Evolutionary conservation across 2,329 filamentous ascomycete genomes (phyloP), one percentile per base, ranked within the genome.

Genomic region (Trichoderma sp.): DNA sequence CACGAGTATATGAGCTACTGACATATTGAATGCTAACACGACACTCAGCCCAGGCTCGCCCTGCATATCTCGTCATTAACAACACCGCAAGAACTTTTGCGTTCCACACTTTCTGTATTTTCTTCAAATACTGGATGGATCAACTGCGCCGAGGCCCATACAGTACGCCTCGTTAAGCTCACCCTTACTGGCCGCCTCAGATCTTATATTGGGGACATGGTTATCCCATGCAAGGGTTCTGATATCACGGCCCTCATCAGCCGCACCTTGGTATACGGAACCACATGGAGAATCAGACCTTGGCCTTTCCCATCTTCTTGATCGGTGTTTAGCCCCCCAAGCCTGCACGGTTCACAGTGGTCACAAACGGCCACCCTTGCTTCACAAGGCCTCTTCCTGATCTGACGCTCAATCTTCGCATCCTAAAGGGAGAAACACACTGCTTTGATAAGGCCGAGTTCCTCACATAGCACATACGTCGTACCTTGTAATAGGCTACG

Each of bases 401-500:
- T 52, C 39, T 61, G 47, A 61, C 47, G 34, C 34, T 41, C 47
- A 21, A 61, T 30, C 15, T 52, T 30, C 21, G 43, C 47, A 51
- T 12, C 47, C 39, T 30, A 44, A 47, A 28, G 24, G 48, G 58
- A 19, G 19, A 26, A 44, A 41, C 21, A 30, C 28, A 30, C 21
- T 4, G 39, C 30, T 26, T 41, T 39, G 17, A 43, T 43, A 14
- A 15, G 19, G n/a, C 34, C 34, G 34, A 52, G 7, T 14, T 3
- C 14, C 17, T 7, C 17, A n/a, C 30, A 52, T 26, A 51, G 5
- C 48, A 28, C 45, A 41, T 24, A 26, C 21, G 10, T 39, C 34
- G 41, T 61, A 43, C 47, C n/a, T 51, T 28, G 45, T 24, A 63
- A 41, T 47, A 63, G 50, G 50, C 59, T 55, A 54, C 45, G 28